Evolutionary conservation across 2,329 filamentous ascomycete species (phyloP).

Genomic region (Albophoma yamanashiensis): DNA sequence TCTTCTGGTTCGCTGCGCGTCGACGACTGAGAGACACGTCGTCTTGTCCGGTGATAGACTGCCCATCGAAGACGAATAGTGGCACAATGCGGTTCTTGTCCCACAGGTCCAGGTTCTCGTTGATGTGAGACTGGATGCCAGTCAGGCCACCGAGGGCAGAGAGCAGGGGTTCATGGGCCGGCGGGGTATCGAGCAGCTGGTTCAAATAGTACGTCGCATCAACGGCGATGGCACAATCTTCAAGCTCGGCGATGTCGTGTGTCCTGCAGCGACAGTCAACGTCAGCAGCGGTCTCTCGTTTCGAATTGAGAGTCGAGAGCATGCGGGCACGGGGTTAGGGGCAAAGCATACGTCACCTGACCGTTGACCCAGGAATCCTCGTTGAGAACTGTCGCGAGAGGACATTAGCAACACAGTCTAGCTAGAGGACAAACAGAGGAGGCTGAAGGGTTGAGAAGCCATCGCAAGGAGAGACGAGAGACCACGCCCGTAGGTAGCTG

Average conservation of each 20-base stretch:
- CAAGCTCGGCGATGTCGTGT: conserved; percentile 58
- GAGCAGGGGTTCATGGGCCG: conserved; percentile 75
- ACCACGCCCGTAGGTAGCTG: background rate
- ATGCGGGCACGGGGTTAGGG: conserved; percentile 1
- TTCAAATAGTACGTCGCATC: conserved; percentile 86
- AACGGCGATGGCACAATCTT: conserved; percentile 67
- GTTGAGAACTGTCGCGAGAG: conserved; percentile 18
- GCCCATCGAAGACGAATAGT: conserved; percentile 85
- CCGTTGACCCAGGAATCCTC: conserved; percentile 28
- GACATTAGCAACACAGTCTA: conserved; percentile 1
- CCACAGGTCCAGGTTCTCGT: conserved; percentile 65
- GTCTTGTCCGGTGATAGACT: conserved; percentile 68
- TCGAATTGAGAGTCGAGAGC: background rate
- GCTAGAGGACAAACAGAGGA: background rate
- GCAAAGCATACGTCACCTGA: conserved; percentile 22
- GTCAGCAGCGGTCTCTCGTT: conserved; percentile 8
- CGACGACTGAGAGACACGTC: conserved; percentile 55
- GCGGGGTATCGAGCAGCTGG: conserved; percentile 59
- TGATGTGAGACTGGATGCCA: conserved; percentile 64
- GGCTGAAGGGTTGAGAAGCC: background rate
- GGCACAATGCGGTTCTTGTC: conserved; percentile 60
- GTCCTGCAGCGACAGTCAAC: conserved; percentile 26
- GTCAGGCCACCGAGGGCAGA: conserved; percentile 84
- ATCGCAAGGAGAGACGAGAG: background rate
- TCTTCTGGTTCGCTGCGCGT: conserved; percentile 56